These are phyloP conservation scores for Pseudophaeomoniella oleicola DNA, from an alignment of 2,329 filamentous ascomycete species.

Conservation along the genomic window DNA sequence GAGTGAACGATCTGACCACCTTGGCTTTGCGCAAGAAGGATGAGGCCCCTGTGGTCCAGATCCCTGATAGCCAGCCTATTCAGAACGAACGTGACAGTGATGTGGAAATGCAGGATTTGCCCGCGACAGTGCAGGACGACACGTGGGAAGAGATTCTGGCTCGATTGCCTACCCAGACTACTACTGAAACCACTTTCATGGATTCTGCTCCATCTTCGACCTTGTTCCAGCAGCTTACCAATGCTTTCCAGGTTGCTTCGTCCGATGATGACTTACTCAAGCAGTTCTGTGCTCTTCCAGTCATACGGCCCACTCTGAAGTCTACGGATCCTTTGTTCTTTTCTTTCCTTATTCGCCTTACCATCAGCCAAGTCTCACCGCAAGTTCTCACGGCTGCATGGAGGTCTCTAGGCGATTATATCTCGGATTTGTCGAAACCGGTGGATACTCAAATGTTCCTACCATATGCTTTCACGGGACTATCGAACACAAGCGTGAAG, in stretches of 20 bases:
- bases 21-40: background rate
- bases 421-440: background rate
- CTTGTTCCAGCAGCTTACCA: conserved; percentile 22
- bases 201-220: conserved; percentile 14
- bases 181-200: conserved; percentile 23
- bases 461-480: conserved; percentile 64
- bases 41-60: background rate
- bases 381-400: conserved; percentile 53
- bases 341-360: conserved; percentile 61
- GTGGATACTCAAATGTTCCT: conserved; percentile 64
- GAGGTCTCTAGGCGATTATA: conserved; percentile 24
- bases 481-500: conserved; percentile 56
- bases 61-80: conserved; percentile 32
- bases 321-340: conserved; percentile 52
- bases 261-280: conserved; percentile 22
- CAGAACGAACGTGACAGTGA: conserved; percentile 37
- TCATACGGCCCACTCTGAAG: conserved; percentile 40
- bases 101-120: conserved; percentile 32
- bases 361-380: conserved; percentile 57
- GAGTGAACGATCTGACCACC: background rate
- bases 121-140: background rate
- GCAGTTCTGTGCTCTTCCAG: conserved; percentile 39
- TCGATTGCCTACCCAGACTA: conserved; percentile 13
- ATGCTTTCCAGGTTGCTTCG: conserved; percentile 19
- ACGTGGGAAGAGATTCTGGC: background rate